Evolutionary conservation across 2,329 filamentous ascomycete species (phyloP).

Genomic region (Ascochyta fabae): DNA sequence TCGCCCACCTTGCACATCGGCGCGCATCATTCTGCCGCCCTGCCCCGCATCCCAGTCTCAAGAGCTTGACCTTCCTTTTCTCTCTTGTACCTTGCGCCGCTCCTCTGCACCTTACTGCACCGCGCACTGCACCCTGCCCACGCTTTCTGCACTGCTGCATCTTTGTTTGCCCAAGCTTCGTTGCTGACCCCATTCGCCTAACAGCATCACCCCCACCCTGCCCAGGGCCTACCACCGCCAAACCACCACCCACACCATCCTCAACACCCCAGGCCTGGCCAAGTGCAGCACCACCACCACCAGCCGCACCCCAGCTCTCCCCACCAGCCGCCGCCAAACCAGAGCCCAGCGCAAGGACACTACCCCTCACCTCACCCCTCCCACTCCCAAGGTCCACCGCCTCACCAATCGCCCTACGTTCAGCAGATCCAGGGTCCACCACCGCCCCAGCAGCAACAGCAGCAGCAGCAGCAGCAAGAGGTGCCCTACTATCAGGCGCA

Average conservation of each 20-base stretch:
- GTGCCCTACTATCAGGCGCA: slow-evolving; percentile 78
- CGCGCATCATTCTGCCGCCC: slow-evolving; percentile 30
- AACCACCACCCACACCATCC: slow-evolving; percentile 59
- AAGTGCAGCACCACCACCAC: slow-evolving; percentile 64
- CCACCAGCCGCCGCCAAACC: slow-evolving; percentile 64
- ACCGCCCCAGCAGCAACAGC: slow-evolving; percentile 63
- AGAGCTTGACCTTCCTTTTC: slow-evolving; percentile 17
- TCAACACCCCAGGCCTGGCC: slow-evolving; percentile 66
- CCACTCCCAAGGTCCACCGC: slow-evolving; percentile 60
- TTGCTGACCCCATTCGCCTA: slow-evolving; percentile 41
- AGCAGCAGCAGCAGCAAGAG: slow-evolving; percentile 67
- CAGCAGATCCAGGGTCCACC: slow-evolving; percentile 67
- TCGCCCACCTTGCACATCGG: slow-evolving; percentile 28
- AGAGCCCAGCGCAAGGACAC: slow-evolving; percentile 62
- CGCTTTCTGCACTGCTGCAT: neutral
- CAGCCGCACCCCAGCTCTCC: slow-evolving; percentile 67
- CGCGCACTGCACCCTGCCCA: slow-evolving; percentile 1
- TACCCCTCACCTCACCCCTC: slow-evolving; percentile 74
- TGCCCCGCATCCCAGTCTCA: slow-evolving; percentile 28
- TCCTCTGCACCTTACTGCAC: slow-evolving; percentile 25
- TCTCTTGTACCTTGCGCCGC: slow-evolving; percentile 26
- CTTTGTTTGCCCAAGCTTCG: slow-evolving; percentile 22
- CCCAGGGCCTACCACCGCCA: slow-evolving; percentile 71
- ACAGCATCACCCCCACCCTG: slow-evolving; percentile 79
- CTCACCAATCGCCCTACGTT: slow-evolving; percentile 68